These are phyloP conservation scores for Echinochloa phyllopogon DNA, from an alignment of 176 grass and related monocot species.

Conservation along the genomic window DNA sequence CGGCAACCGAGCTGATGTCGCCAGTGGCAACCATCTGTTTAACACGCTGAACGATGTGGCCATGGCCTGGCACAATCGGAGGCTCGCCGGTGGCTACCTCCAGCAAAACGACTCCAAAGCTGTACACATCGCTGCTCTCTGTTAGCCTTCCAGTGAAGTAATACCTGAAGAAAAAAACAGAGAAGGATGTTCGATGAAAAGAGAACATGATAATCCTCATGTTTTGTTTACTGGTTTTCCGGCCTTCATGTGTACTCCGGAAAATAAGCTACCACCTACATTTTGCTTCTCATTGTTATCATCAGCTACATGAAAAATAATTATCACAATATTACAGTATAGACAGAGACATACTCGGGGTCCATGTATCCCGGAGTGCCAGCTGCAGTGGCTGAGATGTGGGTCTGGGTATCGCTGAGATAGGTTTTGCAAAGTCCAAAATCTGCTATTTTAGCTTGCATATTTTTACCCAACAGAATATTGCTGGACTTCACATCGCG, in stretches of 20 bases:
- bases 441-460: slow-evolving; percentile 49
- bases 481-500: slow-evolving; percentile 54
- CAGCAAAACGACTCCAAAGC: slow-evolving; percentile 43
- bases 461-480: slow-evolving; percentile 38
- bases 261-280: too few relatives aligned
- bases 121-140: slow-evolving; percentile 50
- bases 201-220: too few relatives aligned
- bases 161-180: not conserved
- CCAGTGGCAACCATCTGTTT: slow-evolving; percentile 5
- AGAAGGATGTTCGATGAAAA: not conserved
- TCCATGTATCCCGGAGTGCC: slow-evolving; percentile 47
- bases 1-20: not conserved
- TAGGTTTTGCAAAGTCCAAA: slow-evolving; percentile 41
- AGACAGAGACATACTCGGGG: slow-evolving; percentile 44
- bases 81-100: slow-evolving; percentile 30
- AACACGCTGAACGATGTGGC: slow-evolving; percentile 21
- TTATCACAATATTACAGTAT: not conserved
- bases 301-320: too few relatives aligned
- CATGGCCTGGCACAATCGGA: slow-evolving; percentile 32
- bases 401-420: not conserved
- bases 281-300: not conserved
- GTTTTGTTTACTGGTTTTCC: too few relatives aligned
- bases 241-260: too few relatives aligned
- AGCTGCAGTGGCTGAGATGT: slow-evolving; percentile 3
- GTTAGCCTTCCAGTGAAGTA: slow-evolving; percentile 17